These are phyloP conservation scores for Cokeromyces recurvatus DNA, from an alignment of 371 early-diverging fungal species.

Conservation along the genomic window DNA sequence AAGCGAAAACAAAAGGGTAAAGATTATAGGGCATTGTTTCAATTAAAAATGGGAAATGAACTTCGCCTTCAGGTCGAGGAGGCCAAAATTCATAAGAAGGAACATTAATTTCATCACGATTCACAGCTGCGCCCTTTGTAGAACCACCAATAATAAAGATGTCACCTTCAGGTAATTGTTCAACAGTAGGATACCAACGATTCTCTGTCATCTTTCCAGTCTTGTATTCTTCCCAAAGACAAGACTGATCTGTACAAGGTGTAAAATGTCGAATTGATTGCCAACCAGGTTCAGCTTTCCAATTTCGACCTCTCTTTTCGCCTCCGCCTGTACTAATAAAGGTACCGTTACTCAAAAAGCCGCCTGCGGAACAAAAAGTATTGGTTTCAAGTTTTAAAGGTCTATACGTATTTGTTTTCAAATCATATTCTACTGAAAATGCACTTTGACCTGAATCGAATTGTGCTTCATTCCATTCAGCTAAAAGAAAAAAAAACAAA, in stretches of 20 bases:
- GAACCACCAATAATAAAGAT: constrained; percentile 58
- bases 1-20: constrained; percentile 50
- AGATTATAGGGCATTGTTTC: constrained; percentile 63
- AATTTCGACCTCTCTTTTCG: constrained; percentile 38
- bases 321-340: constrained; percentile 61
- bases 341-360: constrained; percentile 55
- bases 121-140: constrained; percentile 46
- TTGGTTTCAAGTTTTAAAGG: constrained; percentile 50
- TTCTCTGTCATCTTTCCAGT: constrained; percentile 39
- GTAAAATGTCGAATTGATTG: constrained; percentile 52
- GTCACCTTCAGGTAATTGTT: constrained; percentile 53
- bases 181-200: constrained; percentile 66
- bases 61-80: constrained; percentile 28
- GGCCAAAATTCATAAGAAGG: constrained; percentile 49
- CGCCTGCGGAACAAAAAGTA: constrained; percentile 64
- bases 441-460: constrained; percentile 51
- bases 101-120: constrained; percentile 48
- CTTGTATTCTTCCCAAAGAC: constrained; percentile 42
- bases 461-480: constrained; percentile 49
- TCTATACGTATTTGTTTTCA: constrained; percentile 43
- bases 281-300: constrained; percentile 52
- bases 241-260: constrained; percentile 40
- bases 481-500: constrained; percentile 11
- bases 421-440: constrained; percentile 52
- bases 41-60: constrained; percentile 41